These are phyloP conservation scores for Mortierella sp. DNA, from an alignment of 371 early-diverging fungal genomes.

Conservation along the genomic window DNA sequence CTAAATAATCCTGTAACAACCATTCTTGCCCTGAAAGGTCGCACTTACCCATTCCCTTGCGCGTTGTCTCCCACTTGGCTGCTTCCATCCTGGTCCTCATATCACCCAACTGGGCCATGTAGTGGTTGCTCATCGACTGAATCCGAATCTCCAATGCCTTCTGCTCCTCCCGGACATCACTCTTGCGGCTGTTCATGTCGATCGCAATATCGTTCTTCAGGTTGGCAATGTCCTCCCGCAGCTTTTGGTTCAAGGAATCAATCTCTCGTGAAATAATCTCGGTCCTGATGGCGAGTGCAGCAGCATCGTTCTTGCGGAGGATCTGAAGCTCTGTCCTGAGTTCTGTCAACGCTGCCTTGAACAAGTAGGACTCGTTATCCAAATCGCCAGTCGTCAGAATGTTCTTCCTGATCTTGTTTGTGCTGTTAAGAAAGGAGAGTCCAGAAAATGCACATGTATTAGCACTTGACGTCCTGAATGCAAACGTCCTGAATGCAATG, in stretches of 20 bases:
- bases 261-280: conserved; percentile 85
- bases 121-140: conserved; percentile 89
- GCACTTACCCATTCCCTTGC: conserved; percentile 75
- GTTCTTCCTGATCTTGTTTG: conserved; percentile 54
- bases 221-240: conserved; percentile 81
- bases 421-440: conserved; percentile 28
- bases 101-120: conserved; percentile 83
- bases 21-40: background rate
- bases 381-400: conserved; percentile 71
- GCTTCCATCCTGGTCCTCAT: conserved; percentile 92
- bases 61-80: conserved; percentile 84
- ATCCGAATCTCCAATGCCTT: conserved; percentile 86
- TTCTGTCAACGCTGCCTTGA: conserved; percentile 84
- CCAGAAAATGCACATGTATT: background rate
- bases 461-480: background rate
- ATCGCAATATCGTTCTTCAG: conserved; percentile 90
- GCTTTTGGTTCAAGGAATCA: conserved; percentile 78
- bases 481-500: background rate
- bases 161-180: conserved; percentile 85
- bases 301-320: conserved; percentile 88
- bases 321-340: conserved; percentile 90
- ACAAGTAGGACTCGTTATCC: conserved; percentile 79
- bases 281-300: conserved; percentile 79
- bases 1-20: background rate
- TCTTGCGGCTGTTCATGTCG: conserved; percentile 91